Evolutionary conservation across 148 eudicot species (phyloP).

Genomic region (Amaranthus hypochondriacus): DNA sequence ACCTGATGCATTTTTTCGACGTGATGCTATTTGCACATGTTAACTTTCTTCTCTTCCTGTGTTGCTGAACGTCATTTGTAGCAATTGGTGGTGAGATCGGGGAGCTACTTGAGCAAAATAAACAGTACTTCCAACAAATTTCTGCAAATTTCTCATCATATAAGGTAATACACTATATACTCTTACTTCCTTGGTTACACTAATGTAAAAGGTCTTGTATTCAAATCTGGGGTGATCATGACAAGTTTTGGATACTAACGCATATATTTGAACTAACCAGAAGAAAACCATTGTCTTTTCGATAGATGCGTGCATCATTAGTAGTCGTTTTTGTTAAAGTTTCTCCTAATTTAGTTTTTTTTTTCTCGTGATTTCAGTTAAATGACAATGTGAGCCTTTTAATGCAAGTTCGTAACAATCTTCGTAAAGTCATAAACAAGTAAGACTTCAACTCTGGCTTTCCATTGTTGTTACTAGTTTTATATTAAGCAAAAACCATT

Average conservation of each 20-base stretch:
- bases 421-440: slow-evolving; percentile 66
- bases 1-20: too few species aligned
- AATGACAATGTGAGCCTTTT: slow-evolving; percentile 72
- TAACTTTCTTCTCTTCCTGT: neutral
- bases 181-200: too few species aligned
- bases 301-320: neutral
- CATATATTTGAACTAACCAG: too few species aligned
- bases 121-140: slow-evolving; percentile 71
- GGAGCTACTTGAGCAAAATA: slow-evolving; percentile 85
- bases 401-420: slow-evolving; percentile 66
- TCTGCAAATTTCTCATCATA: slow-evolving; percentile 64
- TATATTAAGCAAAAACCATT: too few species aligned
- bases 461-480: too few species aligned
- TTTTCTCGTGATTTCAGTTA: slow-evolving; percentile 28
- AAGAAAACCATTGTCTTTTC: too few species aligned
- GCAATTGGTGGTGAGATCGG: slow-evolving; percentile 86
- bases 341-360: slow-evolving; percentile 3
- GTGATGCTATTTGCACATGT: too few species aligned
- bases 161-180: slow-evolving; percentile 40
- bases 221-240: too few species aligned
- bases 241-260: too few species aligned
- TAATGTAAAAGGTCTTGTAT: too few species aligned
- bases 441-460: slow-evolving; percentile 24
- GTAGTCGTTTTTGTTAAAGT: neutral
- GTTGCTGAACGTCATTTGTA: slow-evolving; percentile 36